Base-by-base conservation (phyloP, 1,284 basidiomycete species). In the Hypsizygus ulmarius region DNA sequence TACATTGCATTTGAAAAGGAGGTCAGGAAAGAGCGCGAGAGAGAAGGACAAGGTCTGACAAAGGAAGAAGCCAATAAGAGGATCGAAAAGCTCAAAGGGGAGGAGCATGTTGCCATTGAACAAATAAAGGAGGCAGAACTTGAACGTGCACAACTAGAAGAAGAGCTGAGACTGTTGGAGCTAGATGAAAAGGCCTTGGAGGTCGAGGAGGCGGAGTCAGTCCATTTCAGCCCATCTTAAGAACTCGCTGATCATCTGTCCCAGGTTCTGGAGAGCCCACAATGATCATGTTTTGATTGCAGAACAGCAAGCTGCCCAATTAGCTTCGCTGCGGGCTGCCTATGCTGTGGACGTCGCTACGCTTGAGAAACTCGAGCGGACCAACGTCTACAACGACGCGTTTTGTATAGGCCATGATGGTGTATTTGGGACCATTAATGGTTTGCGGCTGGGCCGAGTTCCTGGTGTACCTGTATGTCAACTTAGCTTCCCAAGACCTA, bases 341-440 rank as follows among this genome's bases (percentile, higher is more conserved):
- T 89, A 90, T 59, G 81, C 83, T 25, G 79, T 84, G 11, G 88
- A 90, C 62, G 77, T 85, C 15, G 78, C 76, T 11, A 87, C 85
- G 7, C 74, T 95, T 11, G 88, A 91, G 57, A 87, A 93, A 59
- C 77, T 99, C 6, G 90, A 96, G 62, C 78, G 87, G 37, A 95
- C 95, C 3, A 99, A 99, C 64, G 97, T 99, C 21, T 99, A 97
- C 71, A 96, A 96, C 56, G 97, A 99, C 62, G 94, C 94, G 0
- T 99, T 99, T 65, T 96, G 93, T 59, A 99, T 99, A 55, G 95
- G 95, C 0, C 92, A 97, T 58, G 92, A 95, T 55, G 89, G 89
- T 1, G 86, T 90, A 12, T 88, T 98, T 60, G 96, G 93, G 0
- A 98, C 96, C 7, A 99, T 99, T 67, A 99, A 99, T 62, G 94